A percentile compares a stretch with the other conserved stretches of the same genome.
phyloP scores from a whole-genome alignment of 2,329 filamentous ascomycete species.

The Didymella lethalis region DNA sequence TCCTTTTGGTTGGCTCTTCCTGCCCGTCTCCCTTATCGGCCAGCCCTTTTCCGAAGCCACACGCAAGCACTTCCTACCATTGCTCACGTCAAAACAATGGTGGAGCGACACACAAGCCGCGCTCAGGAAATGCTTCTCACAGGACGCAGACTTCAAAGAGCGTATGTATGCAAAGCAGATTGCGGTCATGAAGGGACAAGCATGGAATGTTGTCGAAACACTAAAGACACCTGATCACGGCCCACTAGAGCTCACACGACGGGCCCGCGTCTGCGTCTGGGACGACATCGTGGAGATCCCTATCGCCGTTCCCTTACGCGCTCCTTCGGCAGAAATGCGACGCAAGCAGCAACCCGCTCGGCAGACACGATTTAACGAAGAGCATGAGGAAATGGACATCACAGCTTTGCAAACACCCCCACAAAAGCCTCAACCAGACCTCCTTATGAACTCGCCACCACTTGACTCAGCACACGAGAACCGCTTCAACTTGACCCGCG shows the following conservation, averaged over 20 bases:
- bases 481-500: conserved; percentile 58
- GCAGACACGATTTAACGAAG: conserved; percentile 35
- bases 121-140: conserved; percentile 84
- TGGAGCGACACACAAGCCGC: conserved; percentile 94
- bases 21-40: conserved; percentile 94
- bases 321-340: conserved; percentile 83
- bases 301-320: conserved; percentile 87
- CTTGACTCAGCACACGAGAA: conserved; percentile 51
- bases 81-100: conserved; percentile 94
- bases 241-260: conserved; percentile 87
- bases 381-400: conserved; percentile 94
- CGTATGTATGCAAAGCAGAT: conserved; percentile 99
- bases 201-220: conserved; percentile 98
- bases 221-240: conserved; percentile 92
- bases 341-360: conserved; percentile 63
- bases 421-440: conserved; percentile 64
- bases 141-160: conserved; percentile 96
- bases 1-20: conserved; percentile 97
- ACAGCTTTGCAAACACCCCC: conserved; percentile 68
- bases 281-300: conserved; percentile 97
- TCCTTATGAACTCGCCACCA: conserved; percentile 68
- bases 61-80: conserved; percentile 90
- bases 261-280: conserved; percentile 95
- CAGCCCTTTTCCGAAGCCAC: conserved; percentile 95
- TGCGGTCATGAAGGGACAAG: conserved; percentile 98